Conservation (phyloP, 352 stramenopile genomes). For the Phytophthora aleatoria region DNA sequence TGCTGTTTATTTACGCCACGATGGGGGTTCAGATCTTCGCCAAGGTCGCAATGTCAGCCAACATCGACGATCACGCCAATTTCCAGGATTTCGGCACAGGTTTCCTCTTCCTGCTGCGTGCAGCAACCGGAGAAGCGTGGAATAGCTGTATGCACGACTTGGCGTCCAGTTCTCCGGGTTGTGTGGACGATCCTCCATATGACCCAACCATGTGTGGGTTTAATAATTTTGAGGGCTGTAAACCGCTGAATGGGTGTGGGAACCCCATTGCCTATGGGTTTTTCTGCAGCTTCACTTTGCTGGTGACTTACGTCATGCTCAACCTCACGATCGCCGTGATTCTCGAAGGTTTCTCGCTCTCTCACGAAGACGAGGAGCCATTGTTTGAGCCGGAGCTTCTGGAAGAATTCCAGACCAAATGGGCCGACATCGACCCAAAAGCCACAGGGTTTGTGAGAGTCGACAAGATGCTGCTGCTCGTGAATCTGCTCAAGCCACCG, state of each 20-base stretch:
- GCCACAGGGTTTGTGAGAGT: slow-evolving; percentile 86
- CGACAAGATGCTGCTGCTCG: slow-evolving; percentile 71
- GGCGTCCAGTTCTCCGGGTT: slow-evolving; percentile 38
- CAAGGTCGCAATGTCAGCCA: slow-evolving; percentile 72
- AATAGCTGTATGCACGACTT: slow-evolving; percentile 94
- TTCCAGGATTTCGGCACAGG: slow-evolving; percentile 93
- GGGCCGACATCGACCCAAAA: slow-evolving; percentile 88
- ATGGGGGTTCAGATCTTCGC: slow-evolving; percentile 94
- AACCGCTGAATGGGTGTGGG: slow-evolving; percentile 80
- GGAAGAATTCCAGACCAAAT: slow-evolving; percentile 89
- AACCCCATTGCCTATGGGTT: slow-evolving; percentile 67
- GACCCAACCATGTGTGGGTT: slow-evolving; percentile 77
- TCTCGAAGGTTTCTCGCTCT: slow-evolving; percentile 90
- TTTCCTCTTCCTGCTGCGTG: slow-evolving; percentile 89
- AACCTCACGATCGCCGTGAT: slow-evolving; percentile 96
- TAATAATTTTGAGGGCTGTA: slow-evolving; percentile 64
- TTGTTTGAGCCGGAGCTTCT: slow-evolving; percentile 89
- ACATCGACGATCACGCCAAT: slow-evolving; percentile 90
- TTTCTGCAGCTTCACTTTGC: slow-evolving; percentile 89
- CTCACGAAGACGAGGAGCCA: slow-evolving; percentile 87
- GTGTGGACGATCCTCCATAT: slow-evolving; percentile 63
- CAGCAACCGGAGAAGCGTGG: slow-evolving; percentile 94
- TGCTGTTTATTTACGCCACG: slow-evolving; percentile 94
- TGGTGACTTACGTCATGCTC: slow-evolving; percentile 94
- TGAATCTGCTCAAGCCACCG: slow-evolving; percentile 77